Base-by-base conservation (phyloP, 768 basidiomycete species). In the Harrya chromipes region DNA sequence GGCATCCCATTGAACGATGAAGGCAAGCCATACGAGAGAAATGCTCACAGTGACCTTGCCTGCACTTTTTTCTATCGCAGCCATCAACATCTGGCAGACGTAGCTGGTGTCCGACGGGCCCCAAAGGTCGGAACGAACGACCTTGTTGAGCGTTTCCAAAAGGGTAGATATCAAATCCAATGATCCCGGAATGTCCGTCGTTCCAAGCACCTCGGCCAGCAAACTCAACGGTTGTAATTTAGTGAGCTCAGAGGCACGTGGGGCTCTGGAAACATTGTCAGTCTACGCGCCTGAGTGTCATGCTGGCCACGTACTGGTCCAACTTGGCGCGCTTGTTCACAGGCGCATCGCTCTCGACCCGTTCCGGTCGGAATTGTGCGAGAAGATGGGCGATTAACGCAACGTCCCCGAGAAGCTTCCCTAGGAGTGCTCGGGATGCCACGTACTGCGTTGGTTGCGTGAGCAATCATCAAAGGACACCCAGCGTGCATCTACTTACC, bases 71-170 rank as follows among this genome's bases (percentile, higher is more conserved):
- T 90, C 87, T 20, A 94, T 74, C 2, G 87, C 87, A 10, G 85
- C 83, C 79, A 95, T 87, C 19, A 95, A 63, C 49, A 92, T 75
- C 65, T 95, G 94, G 63, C 90, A 84, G 11, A 87, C 70, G 57
- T 90, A 95, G 55, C 76, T 83, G 16, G 84, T 76, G 43, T 88
- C 89, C n/a, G 83, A 78, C 27, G 76, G 74, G 5, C 77, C 67
- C 29, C 77, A 63, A 8, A 81, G 73, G 6, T 79, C 70, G 14
- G 78, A 73, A 46, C 82, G 83, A 2, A 82, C 70, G 13, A 93
- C 75, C 46, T 75, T 80, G 57, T 79, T 82, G 27, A 97, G 72
- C 0, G 83, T 81, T 35, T 90, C 87, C 35, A 97, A 72, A 6
- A 94, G 73, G 40, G 73, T 75, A 0, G 84, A 78, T 38, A 94